phyloP scores from a whole-genome alignment of 2,329 filamentous ascomycete genomes.

The Apiospora saccharicola region DNA sequence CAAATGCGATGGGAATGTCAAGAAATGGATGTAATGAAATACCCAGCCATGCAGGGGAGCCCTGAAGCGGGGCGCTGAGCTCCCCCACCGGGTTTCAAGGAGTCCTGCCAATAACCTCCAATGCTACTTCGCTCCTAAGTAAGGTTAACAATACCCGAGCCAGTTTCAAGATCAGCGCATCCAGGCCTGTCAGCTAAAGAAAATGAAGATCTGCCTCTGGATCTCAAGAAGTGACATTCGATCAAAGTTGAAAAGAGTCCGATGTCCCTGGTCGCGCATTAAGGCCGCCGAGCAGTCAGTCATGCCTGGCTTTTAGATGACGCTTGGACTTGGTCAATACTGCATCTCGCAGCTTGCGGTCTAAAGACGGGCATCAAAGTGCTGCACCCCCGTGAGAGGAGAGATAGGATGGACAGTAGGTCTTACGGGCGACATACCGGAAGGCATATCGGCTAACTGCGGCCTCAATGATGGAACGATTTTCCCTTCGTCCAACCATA shows the following conservation, averaged over 20 bases:
- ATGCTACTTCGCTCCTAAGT: slow-evolving; percentile 13
- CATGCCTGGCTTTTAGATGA: background rate
- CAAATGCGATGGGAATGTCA: background rate
- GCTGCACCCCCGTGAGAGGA: no score
- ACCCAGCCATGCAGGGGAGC: slow-evolving; percentile 12
- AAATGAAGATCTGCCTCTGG: background rate
- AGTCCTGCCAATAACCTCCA: slow-evolving; percentile 11
- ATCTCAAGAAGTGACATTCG: background rate
- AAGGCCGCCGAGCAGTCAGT: background rate
- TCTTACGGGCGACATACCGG: no score
- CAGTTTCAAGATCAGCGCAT: slow-evolving; percentile 13
- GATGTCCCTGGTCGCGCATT: background rate
- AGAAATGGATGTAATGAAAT: background rate
- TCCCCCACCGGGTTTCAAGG: slow-evolving; percentile 28
- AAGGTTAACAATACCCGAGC: slow-evolving; percentile 11
- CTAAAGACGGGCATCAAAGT: no score
- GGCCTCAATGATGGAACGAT: no score
- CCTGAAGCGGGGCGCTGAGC: background rate
- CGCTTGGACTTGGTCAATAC: background rate
- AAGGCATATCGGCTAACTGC: no score
- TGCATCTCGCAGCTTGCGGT: no score
- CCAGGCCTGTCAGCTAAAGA: background rate
- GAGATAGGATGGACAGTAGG: no score
- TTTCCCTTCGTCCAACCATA: no score
- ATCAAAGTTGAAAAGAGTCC: background rate